phyloP scores from a whole-genome alignment of 148 eudicot species.

The Rhododendron mucronatum region DNA sequence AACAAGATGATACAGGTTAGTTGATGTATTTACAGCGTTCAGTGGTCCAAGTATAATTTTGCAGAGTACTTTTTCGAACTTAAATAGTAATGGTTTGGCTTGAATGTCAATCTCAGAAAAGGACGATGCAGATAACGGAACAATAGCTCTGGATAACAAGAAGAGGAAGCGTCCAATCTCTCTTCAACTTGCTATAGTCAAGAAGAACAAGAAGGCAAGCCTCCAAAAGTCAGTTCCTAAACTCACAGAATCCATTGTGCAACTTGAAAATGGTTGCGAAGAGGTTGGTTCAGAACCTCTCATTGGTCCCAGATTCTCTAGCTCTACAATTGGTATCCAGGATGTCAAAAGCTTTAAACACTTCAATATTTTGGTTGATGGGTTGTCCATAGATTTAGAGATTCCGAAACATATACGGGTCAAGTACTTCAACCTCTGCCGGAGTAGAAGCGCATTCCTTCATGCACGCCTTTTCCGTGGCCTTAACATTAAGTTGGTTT shows the following conservation, averaged over 20 bases:
- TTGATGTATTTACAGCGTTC: not conserved
- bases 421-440: conserved; percentile 51
- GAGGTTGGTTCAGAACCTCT: conserved; percentile 33
- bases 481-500: conserved; percentile 30
- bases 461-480: conserved; percentile 40
- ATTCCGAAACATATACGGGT: conserved; percentile 26
- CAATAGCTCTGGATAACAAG: conserved; percentile 11
- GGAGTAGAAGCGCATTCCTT: conserved; percentile 36
- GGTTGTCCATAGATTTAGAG: conserved; percentile 42
- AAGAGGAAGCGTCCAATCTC: conserved; percentile 29
- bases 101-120: not conserved
- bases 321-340: conserved; percentile 10
- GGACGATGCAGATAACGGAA: conserved; percentile 5
- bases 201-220: conserved; percentile 15
- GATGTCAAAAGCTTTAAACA: conserved; percentile 35
- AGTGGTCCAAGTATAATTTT: not conserved
- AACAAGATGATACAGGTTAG: conserved; percentile 31
- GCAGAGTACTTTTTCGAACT: not conserved
- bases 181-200: conserved; percentile 17
- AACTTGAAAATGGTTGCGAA: conserved; percentile 26
- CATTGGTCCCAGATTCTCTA: conserved; percentile 19
- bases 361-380: conserved; percentile 31
- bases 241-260: conserved; percentile 15
- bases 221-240: conserved; percentile 9
- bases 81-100: not conserved